A percentile compares a stretch with the other conserved stretches of the same genome.
phyloP scores from a whole-genome alignment of 1,284 basidiomycete genomes.

The Sparassis latifolia region DNA sequence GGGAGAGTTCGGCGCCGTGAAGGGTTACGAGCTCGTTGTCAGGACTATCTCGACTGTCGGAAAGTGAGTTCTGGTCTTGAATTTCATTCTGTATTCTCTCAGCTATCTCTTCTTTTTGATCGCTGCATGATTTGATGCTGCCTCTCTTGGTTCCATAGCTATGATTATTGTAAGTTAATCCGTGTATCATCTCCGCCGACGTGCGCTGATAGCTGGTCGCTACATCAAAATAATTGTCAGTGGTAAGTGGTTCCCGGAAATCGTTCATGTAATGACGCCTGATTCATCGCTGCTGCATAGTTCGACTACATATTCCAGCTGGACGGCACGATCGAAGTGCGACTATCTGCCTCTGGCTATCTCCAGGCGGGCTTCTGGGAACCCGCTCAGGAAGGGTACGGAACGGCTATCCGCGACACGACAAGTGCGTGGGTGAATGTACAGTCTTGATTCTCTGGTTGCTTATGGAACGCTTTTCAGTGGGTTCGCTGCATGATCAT shows the following conservation, averaged over 20 bases:
- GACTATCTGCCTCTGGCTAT: slow-evolving; percentile 62
- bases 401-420: slow-evolving; percentile 47
- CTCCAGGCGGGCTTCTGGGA: slow-evolving; percentile 59
- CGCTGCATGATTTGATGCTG: not conserved
- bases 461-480: slow-evolving; percentile 21
- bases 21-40: slow-evolving; percentile 52
- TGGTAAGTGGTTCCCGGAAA: slow-evolving; percentile 24
- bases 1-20: slow-evolving; percentile 51
- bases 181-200: not conserved
- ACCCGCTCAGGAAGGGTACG: slow-evolving; percentile 42
- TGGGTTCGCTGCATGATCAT: slow-evolving; percentile 68
- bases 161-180: slow-evolving; percentile 43
- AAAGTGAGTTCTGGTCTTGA: slow-evolving; percentile 37
- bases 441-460: not conserved
- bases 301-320: slow-evolving; percentile 65
- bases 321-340: slow-evolving; percentile 61
- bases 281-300: slow-evolving; percentile 14
- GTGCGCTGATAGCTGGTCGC: not conserved
- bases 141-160: slow-evolving; percentile 26
- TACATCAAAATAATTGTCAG: slow-evolving; percentile 13
- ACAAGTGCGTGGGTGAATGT: slow-evolving; percentile 32
- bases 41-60: slow-evolving; percentile 54
- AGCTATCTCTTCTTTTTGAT: not conserved
- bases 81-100: not conserved
- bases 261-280: too few relatives aligned